phyloP scores from a whole-genome alignment of 768 basidiomycete species.

The Hirschioporus abietinus region DNA sequence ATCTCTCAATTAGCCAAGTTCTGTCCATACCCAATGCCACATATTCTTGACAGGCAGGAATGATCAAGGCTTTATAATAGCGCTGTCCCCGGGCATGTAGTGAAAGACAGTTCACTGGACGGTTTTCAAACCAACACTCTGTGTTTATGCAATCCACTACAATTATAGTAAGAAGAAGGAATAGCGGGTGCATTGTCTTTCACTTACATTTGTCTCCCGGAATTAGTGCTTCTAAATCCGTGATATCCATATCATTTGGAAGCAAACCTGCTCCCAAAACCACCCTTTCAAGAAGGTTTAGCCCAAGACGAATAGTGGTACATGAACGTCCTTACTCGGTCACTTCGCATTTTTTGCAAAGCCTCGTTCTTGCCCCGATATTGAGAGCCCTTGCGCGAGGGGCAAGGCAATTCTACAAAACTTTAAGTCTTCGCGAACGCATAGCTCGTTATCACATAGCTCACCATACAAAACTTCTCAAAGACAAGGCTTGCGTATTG shows the following conservation, averaged over 20 bases:
- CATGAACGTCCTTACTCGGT: not conserved
- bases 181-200: not conserved
- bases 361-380: not conserved
- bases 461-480: not conserved
- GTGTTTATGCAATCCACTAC: not conserved
- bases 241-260: not conserved
- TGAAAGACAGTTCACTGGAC: not conserved
- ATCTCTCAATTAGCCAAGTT: not conserved
- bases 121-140: not conserved
- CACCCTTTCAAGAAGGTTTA: not conserved
- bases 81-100: not conserved
- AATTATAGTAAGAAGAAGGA: not conserved
- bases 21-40: not conserved
- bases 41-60: not conserved
- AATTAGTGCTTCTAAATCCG: not conserved
- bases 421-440: not conserved
- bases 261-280: not conserved
- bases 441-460: not conserved
- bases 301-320: not conserved
- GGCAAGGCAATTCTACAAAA: not conserved
- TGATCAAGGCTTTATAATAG: not conserved
- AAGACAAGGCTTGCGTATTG: not conserved
- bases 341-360: not conserved
- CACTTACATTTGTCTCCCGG: not conserved
- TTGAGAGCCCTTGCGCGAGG: not conserved